phyloP scores from a whole-genome alignment of 1,139 yeast species.

The Sugiyamaella grinbergsii region DNA sequence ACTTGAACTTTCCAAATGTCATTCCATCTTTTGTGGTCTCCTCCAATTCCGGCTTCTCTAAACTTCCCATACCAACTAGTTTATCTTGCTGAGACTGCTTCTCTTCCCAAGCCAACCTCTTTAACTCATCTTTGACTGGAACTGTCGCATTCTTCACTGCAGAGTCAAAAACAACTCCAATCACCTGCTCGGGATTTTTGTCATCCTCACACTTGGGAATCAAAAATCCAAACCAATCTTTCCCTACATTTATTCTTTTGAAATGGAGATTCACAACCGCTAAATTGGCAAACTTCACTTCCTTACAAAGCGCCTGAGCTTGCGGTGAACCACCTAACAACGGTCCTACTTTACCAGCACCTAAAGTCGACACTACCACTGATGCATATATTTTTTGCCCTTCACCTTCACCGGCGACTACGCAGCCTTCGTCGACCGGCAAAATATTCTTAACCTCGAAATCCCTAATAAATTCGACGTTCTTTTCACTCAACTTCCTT shows the following conservation, averaged over 20 bases:
- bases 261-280: constrained; percentile 44
- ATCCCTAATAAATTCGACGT: constrained; percentile 49
- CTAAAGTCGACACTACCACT: constrained; percentile 38
- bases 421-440: constrained; percentile 25
- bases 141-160: constrained; percentile 52
- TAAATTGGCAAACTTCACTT: constrained; percentile 37
- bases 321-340: constrained; percentile 24
- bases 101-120: constrained; percentile 9
- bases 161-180: constrained; percentile 92
- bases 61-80: constrained; percentile 7
- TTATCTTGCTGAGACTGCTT: constrained; percentile 1
- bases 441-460: constrained; percentile 27
- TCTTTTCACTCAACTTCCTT: constrained; percentile 44
- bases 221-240: constrained; percentile 81
- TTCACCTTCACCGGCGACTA: constrained; percentile 21
- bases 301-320: constrained; percentile 26
- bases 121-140: constrained; percentile 22
- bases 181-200: constrained; percentile 58
- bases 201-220: constrained; percentile 59
- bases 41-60: not conserved
- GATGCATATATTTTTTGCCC: constrained; percentile 26
- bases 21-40: constrained; percentile 5
- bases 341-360: constrained; percentile 32
- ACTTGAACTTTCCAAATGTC: constrained; percentile 12
- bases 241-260: constrained; percentile 36